Evolutionary conservation across 495 filamentous ascomycete species (phyloP).

Genomic region (Aspergillus taichungensis): DNA sequence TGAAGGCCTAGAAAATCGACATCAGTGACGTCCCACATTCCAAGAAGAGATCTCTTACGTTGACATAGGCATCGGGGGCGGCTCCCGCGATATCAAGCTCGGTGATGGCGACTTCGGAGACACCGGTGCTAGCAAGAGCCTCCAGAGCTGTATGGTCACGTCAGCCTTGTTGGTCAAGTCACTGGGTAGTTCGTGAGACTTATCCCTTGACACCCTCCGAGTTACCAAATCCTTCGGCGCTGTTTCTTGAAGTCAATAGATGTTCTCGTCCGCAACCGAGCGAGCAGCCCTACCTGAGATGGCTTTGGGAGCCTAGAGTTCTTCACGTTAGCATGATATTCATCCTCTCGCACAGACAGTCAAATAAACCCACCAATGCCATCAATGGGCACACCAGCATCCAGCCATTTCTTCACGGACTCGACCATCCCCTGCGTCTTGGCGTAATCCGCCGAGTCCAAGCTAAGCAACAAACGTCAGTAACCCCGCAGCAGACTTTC

Average conservation of each 20-base stretch:
- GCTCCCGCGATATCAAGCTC: constrained; percentile 59
- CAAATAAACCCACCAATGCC: constrained; percentile 44
- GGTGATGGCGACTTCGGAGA: constrained; percentile 51
- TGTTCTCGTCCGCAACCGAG: too few relatives aligned
- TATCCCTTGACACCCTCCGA: constrained; percentile 13
- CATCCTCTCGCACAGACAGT: neutral
- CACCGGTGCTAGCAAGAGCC: constrained; percentile 43
- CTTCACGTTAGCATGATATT: neutral
- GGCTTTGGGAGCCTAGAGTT: constrained; percentile 47
- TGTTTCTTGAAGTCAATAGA: neutral
- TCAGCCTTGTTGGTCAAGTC: constrained; percentile 1
- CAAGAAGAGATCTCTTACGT: constrained; percentile 15
- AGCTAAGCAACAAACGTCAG: constrained; percentile 4
- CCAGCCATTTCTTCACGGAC: constrained; percentile 58
- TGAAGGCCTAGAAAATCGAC: constrained; percentile 34
- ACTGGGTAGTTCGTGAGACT: constrained; percentile 5
- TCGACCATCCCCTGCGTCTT: constrained; percentile 56
- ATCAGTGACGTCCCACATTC: neutral
- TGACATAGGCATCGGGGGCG: constrained; percentile 49
- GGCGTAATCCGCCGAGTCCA: constrained; percentile 33
- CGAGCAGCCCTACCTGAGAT: constrained; percentile 29
- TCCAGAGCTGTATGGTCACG: constrained; percentile 39
- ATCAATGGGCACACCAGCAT: constrained; percentile 60
- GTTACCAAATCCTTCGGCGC: constrained; percentile 7
- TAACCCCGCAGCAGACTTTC: too few relatives aligned